A percentile compares a stretch with the other conserved stretches of the same genome.
phyloP scores from a whole-genome alignment of 1,139 yeast species.

The Magnusiomyces ingens region DNA sequence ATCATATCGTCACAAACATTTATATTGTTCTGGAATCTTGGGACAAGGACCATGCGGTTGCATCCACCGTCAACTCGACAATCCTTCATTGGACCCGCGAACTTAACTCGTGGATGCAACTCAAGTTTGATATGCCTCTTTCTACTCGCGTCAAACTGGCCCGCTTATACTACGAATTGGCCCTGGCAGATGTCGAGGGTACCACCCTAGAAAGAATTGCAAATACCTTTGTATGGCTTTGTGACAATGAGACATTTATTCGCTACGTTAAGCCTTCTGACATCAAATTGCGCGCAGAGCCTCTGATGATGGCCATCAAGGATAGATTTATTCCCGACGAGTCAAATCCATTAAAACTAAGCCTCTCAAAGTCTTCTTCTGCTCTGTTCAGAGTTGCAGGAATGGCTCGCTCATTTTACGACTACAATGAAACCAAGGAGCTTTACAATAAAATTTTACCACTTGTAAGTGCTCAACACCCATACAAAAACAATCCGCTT shows the following conservation, averaged over 20 bases:
- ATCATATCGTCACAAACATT: conserved; percentile 71
- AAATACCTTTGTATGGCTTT: conserved; percentile 53
- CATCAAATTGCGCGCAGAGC: conserved; percentile 12
- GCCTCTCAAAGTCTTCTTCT: conserved; percentile 35
- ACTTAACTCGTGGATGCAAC: conserved; percentile 67
- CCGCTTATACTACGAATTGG: conserved; percentile 63
- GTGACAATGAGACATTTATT: conserved; percentile 27
- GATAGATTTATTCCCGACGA: conserved; percentile 5
- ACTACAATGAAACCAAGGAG: conserved; percentile 26
- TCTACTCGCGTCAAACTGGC: conserved; percentile 55
- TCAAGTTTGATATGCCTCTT: conserved; percentile 79
- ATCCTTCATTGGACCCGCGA: conserved; percentile 89
- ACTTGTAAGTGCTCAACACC: conserved; percentile 22
- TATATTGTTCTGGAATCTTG: conserved; percentile 71
- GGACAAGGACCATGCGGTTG: conserved; percentile 68
- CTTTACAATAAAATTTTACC: conserved; percentile 46
- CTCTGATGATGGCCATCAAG: conserved; percentile 11
- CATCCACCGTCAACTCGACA: conserved; percentile 67
- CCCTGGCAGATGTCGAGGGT: conserved; percentile 70
- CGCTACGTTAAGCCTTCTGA: conserved; percentile 19
- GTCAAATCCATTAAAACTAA: conserved; percentile 19
- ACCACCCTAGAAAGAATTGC: conserved; percentile 56
- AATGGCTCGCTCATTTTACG: conserved; percentile 44
- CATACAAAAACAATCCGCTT: no score
- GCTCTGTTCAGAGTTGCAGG: conserved; percentile 43